Evolutionary conservation across 306 rosid genomes (phyloP).

Genomic region (Rubus parviflorus): DNA sequence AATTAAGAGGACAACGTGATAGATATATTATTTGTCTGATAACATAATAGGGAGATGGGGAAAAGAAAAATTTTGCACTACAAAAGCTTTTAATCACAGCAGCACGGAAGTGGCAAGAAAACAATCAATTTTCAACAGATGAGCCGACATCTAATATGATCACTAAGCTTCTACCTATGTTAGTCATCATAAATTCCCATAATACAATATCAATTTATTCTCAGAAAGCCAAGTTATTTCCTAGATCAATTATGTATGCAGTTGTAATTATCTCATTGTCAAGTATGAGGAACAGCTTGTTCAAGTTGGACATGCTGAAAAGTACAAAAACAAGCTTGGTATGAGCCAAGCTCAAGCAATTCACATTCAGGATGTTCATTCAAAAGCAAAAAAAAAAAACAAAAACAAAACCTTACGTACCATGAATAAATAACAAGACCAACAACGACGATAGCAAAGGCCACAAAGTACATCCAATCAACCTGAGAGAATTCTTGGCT

Average conservation of each 20-base stretch:
- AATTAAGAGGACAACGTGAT: constrained; percentile 15
- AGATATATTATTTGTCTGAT: not conserved
- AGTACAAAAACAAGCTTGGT: not conserved
- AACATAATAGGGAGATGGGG: not conserved
- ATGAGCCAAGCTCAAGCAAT: not conserved
- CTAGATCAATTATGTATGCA: not conserved
- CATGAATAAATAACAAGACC: constrained; percentile 86
- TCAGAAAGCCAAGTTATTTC: not conserved
- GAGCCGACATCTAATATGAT: not conserved
- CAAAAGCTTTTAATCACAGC: not conserved
- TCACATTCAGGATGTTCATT: not conserved
- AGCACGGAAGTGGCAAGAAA: not conserved
- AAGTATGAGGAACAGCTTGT: not conserved
- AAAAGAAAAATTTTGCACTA: not conserved
- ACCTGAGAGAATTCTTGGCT: constrained; percentile 47
- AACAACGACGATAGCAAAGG: constrained; percentile 66
- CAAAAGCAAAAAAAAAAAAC: not conserved
- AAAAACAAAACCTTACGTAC: constrained; percentile 38
- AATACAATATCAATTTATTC: not conserved
- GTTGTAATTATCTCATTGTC: not conserved
- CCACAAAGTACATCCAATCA: constrained; percentile 93
- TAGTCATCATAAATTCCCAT: not conserved
- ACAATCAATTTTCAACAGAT: not conserved
- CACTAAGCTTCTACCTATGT: not conserved
- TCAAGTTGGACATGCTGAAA: not conserved